phyloP scores from a whole-genome alignment of 192 early-diverging fungal genomes.

The Gamsiella multidivaricata region DNA sequence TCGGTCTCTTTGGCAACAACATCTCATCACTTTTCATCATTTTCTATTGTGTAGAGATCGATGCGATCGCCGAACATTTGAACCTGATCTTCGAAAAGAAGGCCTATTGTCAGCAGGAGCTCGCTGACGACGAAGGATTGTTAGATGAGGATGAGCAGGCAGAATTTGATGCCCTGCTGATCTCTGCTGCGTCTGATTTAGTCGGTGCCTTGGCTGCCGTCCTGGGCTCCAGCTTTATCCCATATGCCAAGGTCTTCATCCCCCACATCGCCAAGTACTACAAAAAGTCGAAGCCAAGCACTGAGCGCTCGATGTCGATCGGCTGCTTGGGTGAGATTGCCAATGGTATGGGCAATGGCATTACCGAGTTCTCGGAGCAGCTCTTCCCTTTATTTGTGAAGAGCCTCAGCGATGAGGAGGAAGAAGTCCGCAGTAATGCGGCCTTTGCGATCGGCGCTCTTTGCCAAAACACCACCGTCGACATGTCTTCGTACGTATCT shows the following conservation, averaged over 20 bases:
- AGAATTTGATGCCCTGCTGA: constrained; percentile 85
- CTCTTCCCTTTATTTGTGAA: constrained; percentile 77
- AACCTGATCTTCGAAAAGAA: constrained; percentile 77
- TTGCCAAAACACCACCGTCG: constrained; percentile 70
- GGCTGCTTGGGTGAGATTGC: constrained; percentile 87
- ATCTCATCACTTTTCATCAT: background rate
- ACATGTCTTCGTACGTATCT: constrained; percentile 70
- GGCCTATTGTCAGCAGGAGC: constrained; percentile 77
- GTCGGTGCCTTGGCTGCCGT: constrained; percentile 80
- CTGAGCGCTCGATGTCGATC: constrained; percentile 91
- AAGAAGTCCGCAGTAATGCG: constrained; percentile 89
- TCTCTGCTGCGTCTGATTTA: constrained; percentile 83
- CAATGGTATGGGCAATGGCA: constrained; percentile 66
- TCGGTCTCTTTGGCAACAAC: background rate
- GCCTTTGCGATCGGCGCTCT: constrained; percentile 85
- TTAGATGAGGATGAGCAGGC: constrained; percentile 86
- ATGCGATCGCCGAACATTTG: constrained; percentile 42
- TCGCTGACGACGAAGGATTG: constrained; percentile 70
- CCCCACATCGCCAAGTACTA: constrained; percentile 85
- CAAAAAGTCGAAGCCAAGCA: constrained; percentile 64
- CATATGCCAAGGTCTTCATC: constrained; percentile 80
- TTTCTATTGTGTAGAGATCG: constrained; percentile 18
- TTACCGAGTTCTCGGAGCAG: constrained; percentile 69
- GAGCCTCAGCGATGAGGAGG: constrained; percentile 78
- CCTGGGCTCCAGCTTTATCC: constrained; percentile 78